These are phyloP conservation scores for Boletus speciosus DNA, from an alignment of 768 basidiomycete species.

Conservation along the genomic window DNA sequence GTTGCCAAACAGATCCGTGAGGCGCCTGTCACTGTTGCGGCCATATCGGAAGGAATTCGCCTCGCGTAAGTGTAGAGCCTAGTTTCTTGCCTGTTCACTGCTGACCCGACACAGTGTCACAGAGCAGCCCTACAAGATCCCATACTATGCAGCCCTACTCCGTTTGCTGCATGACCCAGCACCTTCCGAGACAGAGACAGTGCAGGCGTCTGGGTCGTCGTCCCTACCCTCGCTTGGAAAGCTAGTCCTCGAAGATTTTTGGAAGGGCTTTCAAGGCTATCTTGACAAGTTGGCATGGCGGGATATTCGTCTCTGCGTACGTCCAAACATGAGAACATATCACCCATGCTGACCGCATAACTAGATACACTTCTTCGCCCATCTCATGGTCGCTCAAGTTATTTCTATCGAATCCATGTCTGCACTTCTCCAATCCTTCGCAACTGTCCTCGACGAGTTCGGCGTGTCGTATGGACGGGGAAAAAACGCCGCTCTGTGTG, in stretches of 20 bases:
- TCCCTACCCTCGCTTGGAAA: slow-evolving; percentile 51
- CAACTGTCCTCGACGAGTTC: slow-evolving; percentile 84
- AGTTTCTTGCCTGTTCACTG: not conserved
- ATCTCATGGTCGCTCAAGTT: slow-evolving; percentile 72
- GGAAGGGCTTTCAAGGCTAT: slow-evolving; percentile 86
- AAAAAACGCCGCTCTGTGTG: slow-evolving; percentile 75
- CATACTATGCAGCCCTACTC: slow-evolving; percentile 81
- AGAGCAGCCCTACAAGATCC: slow-evolving; percentile 92
- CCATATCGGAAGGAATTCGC: slow-evolving; percentile 71
- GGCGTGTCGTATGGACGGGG: slow-evolving; percentile 84
- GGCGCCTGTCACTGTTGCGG: slow-evolving; percentile 54
- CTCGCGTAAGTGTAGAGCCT: slow-evolving; percentile 47
- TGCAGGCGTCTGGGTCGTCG: slow-evolving; percentile 28
- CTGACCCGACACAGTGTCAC: slow-evolving; percentile 54
- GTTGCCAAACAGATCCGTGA: slow-evolving; percentile 65
- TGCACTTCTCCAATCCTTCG: slow-evolving; percentile 78
- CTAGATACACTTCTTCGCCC: slow-evolving; percentile 92
- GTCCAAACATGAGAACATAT: slow-evolving; percentile 23
- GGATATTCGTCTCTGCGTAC: slow-evolving; percentile 81
- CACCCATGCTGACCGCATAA: slow-evolving; percentile 4
- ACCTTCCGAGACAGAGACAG: slow-evolving; percentile 32
- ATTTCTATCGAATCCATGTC: slow-evolving; percentile 78
- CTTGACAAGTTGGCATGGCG: slow-evolving; percentile 90
- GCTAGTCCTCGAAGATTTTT: slow-evolving; percentile 81
- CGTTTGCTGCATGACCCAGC: slow-evolving; percentile 56